Evolutionary conservation across 148 eudicot species (phyloP).

Genomic region (Persicaria tinctoria): DNA sequence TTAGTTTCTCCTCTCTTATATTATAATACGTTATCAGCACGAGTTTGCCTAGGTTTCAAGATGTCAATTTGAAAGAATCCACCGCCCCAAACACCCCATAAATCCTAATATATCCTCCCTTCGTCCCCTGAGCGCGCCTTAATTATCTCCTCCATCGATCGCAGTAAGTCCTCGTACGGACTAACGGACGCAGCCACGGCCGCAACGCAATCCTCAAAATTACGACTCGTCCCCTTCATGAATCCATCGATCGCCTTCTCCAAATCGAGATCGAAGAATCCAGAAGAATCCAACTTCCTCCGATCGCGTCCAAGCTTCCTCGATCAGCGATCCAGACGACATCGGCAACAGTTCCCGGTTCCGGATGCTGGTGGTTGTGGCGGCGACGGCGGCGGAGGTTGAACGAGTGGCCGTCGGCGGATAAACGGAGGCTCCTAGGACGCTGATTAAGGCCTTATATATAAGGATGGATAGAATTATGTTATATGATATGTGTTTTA

Average conservation of each 20-base stretch:
- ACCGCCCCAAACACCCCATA: not conserved
- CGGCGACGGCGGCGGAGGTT: not conserved
- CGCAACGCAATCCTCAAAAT: constrained; percentile 41
- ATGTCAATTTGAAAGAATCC: no score
- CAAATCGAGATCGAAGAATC: not conserved
- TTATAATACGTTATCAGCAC: no score
- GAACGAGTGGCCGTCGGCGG: not conserved
- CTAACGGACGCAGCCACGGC: constrained; percentile 41
- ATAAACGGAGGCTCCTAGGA: not conserved
- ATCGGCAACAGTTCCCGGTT: not conserved
- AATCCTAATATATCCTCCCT: constrained; percentile 62
- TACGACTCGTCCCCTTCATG: not conserved
- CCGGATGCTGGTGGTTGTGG: not conserved
- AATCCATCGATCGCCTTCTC: constrained; percentile 10
- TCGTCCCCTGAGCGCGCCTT: constrained; percentile 29
- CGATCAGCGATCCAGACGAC: constrained; percentile 40
- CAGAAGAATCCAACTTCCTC: not conserved
- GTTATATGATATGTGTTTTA: no score
- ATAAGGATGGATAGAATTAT: no score
- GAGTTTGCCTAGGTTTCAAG: no score
- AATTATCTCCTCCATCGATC: constrained; percentile 59
- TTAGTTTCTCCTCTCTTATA: no score
- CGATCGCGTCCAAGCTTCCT: constrained; percentile 13
- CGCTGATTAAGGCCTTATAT: no score
- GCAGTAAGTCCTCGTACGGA: constrained; percentile 56